Conservation (phyloP, 1,284 basidiomycete species). For the Veloporphyrellus conicus region DNA sequence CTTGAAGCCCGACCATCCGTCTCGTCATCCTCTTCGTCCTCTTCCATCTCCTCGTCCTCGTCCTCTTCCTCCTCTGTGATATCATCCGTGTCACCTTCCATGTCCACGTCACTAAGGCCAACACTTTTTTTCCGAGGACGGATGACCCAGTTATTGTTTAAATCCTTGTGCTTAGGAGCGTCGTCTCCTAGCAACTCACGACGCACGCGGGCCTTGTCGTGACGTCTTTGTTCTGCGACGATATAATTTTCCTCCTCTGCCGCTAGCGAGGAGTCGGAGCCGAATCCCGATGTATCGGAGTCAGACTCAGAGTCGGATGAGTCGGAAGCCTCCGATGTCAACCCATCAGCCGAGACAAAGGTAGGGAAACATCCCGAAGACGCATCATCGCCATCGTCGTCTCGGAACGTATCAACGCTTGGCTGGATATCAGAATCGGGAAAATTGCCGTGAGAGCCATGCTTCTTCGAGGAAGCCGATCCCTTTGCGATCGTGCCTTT, state of each 20-base stretch:
- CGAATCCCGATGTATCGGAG: slow-evolving; percentile 41
- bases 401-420: slow-evolving; percentile 11
- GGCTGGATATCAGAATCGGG: slow-evolving; percentile 33
- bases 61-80: slow-evolving; percentile 49
- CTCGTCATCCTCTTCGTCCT: slow-evolving; percentile 42
- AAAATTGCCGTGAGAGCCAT: slow-evolving; percentile 27
- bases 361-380: slow-evolving; percentile 54
- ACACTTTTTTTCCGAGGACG: slow-evolving; percentile 64
- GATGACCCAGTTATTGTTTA: slow-evolving; percentile 62
- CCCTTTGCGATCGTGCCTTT: slow-evolving; percentile 42
- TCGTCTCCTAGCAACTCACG: slow-evolving; percentile 56
- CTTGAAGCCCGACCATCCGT: slow-evolving; percentile 41
- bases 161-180: slow-evolving; percentile 43
- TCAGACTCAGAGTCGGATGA: slow-evolving; percentile 37
- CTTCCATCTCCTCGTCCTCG: slow-evolving; percentile 42
- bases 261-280: slow-evolving; percentile 53
- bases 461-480: slow-evolving; percentile 31
- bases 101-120: slow-evolving; percentile 54
- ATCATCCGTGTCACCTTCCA: slow-evolving; percentile 51
- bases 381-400: slow-evolving; percentile 36
- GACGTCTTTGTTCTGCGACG: slow-evolving; percentile 42
- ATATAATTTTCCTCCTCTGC: slow-evolving; percentile 63
- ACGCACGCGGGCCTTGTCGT: slow-evolving; percentile 47
- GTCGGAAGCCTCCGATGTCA: slow-evolving; percentile 45
- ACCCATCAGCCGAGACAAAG: slow-evolving; percentile 60